A percentile compares a stretch with the other conserved stretches of the same genome.
Conservation (phyloP, 179 eudicot genomes). For the Drosera spatulata region DNA sequence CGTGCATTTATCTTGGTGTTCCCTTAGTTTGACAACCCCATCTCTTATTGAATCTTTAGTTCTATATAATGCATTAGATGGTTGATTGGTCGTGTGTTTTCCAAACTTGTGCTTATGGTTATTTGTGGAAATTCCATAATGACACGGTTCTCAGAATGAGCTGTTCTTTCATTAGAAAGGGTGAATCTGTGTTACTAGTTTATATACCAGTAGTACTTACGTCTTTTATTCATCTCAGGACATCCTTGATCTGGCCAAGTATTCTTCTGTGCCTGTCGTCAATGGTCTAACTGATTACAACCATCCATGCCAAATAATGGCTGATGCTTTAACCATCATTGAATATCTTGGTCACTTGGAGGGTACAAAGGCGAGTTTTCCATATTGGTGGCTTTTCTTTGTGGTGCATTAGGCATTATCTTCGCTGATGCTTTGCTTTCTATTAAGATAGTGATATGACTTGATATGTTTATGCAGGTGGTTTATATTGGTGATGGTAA, state of each 20-base stretch:
- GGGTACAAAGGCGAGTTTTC: conserved; percentile 71
- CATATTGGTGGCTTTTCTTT: background rate
- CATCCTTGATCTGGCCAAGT: conserved; percentile 78
- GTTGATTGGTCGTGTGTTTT: too few species aligned
- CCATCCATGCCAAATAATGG: conserved; percentile 98
- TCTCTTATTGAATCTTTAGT: too few species aligned
- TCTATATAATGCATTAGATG: too few species aligned
- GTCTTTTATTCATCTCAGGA: conserved; percentile 42
- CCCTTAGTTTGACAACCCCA: too few species aligned
- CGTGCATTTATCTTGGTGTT: too few species aligned
- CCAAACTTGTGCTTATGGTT: too few species aligned
- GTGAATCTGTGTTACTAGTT: background rate
- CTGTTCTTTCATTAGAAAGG: too few species aligned
- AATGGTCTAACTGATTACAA: conserved; percentile 94
- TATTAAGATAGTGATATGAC: background rate
- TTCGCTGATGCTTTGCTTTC: background rate
- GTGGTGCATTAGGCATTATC: conserved; percentile 1
- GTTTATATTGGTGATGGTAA: conserved; percentile 99
- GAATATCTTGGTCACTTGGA: conserved; percentile 84
- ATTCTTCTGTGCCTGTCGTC: conserved; percentile 75
- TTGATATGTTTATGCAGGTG: conserved; percentile 37
- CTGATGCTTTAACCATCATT: conserved; percentile 97
- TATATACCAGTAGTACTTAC: background rate
- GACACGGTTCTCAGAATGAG: too few species aligned
- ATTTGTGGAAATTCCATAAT: too few species aligned